Base-by-base conservation (phyloP, 108 stramenopile species). In the Chaetoceros tenuissimus region DNA sequence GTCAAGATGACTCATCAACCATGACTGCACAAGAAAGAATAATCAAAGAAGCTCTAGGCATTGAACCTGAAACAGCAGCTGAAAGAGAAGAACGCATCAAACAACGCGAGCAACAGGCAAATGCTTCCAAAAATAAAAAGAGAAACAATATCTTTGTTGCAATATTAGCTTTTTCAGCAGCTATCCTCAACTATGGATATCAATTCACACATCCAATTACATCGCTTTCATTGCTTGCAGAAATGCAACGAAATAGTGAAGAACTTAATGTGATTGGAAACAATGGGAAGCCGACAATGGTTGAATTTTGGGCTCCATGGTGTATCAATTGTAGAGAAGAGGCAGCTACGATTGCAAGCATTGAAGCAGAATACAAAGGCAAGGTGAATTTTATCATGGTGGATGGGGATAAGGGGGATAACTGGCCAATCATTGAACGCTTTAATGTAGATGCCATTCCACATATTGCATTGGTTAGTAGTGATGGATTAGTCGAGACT, bases 291-390 rank as follows among this genome's bases (percentile, higher is more conserved):
- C 89, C 89, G 0, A 82, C 89, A 0, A 69, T 90, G 21, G 77
- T 90, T 46, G 85, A 90, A 48, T 86, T 90, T 73, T 90, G 89
- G 89, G 89, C 89, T 2, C 89, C 85, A 25, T 73, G 78, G 79
- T 90, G 89, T 60, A 73, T 82, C 56, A 90, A 86, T 62, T 90
- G 89, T 50, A 79, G 79, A 49, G 51, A 67, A 19, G 62, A 68
- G 27, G 89, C 85, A 19, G 82, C 89, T 1, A 90, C 89, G 0
- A 46, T 90, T 10, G 48, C 60, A 22, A 51, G 71, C 1, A 53
- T 90, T 0, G 82, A 90, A 54, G 56, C 80, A 56, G 79, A 84
- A 50, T 90, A 86, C 53, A 57, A 55, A 17, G 78, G 79, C 34
- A 51, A 60, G 3, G 74, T 90, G 16, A 90, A 90, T 55, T 90